phyloP scores from a whole-genome alignment of 2,329 filamentous ascomycete genomes.

The Xylariomycetidae sp. region DNA sequence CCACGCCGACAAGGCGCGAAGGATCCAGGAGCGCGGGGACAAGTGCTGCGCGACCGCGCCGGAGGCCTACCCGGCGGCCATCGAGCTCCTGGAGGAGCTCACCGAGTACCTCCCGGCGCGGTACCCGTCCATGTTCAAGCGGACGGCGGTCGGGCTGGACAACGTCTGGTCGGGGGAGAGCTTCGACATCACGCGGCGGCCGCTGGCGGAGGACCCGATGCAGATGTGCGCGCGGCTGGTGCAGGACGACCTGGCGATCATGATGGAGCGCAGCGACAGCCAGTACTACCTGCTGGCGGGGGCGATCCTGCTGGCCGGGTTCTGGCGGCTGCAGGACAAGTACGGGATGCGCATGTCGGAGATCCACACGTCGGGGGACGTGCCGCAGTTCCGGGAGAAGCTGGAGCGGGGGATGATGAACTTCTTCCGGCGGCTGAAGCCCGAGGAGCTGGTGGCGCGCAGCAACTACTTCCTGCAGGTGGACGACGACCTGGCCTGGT shows the following conservation, averaged over 20 bases:
- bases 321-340: conserved; percentile 81
- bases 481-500: conserved; percentile 74
- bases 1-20: conserved; percentile 65
- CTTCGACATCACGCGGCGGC: conserved; percentile 62
- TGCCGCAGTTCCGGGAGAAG: conserved; percentile 38
- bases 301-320: conserved; percentile 70
- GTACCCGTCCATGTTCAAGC: conserved; percentile 67
- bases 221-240: conserved; percentile 65
- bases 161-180: conserved; percentile 68
- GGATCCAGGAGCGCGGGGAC: conserved; percentile 60
- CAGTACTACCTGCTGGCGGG: conserved; percentile 79
- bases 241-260: conserved; percentile 80
- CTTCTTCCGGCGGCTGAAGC: conserved; percentile 69
- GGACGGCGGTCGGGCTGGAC: conserved; percentile 59
- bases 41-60: conserved; percentile 68
- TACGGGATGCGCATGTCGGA: conserved; percentile 73
- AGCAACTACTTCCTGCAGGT: conserved; percentile 91
- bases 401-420: conserved; percentile 32
- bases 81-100: conserved; percentile 74
- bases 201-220: conserved; percentile 74
- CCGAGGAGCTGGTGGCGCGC: conserved; percentile 57
- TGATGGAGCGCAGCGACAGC: conserved; percentile 72
- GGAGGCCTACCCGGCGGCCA: conserved; percentile 64
- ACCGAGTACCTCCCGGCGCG: conserved; percentile 65
- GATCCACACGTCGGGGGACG: conserved; percentile 74